Base-by-base conservation (phyloP, 1,284 basidiomycete species). In the Amylostereum areolatum region DNA sequence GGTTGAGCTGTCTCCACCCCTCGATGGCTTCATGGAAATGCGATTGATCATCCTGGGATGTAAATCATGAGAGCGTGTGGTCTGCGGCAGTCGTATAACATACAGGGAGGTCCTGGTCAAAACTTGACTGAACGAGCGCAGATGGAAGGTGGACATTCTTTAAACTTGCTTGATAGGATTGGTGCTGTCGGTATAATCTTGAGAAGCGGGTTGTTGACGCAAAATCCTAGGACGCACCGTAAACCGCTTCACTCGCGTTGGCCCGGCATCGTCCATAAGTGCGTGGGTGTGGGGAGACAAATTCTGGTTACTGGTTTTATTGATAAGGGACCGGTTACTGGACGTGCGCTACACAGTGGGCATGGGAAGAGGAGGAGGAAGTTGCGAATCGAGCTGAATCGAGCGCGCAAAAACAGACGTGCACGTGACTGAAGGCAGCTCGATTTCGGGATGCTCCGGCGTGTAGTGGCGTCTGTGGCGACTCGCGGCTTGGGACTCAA, bases 1-100 rank as follows among this genome's bases (percentile, higher is more conserved):
- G 78, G 63, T 90, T 92, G 47, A 94, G 78, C 56, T 90, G 84
- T 53, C 77, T 72, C 85, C 86, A 89, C 55, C 86, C 78, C 28
- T 80, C 70, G 29, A 92, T 69, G 1, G 83, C 74, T 57, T 78
- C 73, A 50, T 83, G 77, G 59, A 91, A 90, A 59, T 86, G 82
- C 0, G 85, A 88, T 51, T 81, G 78, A 58, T 78, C 78, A 53
- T 89, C 85, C 84, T 89, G 32, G 43, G 27, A 29, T 8, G 41
- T 8, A 48, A 43, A 40, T n/a, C n/a, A 28, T 47, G 5, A 42
- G 11, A 12, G 28, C 1, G 18, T n/a, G 46, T n/a, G 33, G 18
- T 18, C 18, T 27, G 28, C 11, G 8, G 41, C 25, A 43, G 34
- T 35, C n/a, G 34, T 35, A 35, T 8, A n/a, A 35, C n/a, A 8